Evolutionary conservation across 192 early-diverging fungal genomes (phyloP).

Genomic region (Umbelopsis sp.): DNA sequence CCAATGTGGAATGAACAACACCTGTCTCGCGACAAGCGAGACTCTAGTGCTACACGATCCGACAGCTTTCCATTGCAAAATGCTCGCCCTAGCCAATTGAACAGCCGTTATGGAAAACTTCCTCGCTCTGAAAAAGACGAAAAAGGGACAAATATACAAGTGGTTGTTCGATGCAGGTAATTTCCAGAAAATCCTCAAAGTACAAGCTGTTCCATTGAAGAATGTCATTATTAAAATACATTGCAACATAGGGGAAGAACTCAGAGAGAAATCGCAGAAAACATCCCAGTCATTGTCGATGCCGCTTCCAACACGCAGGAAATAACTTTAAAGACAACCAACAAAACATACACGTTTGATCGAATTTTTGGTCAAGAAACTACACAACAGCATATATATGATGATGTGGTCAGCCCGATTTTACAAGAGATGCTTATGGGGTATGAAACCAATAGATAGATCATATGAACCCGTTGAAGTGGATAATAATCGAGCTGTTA

Average conservation of each 20-base stretch:
- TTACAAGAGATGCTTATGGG: slow-evolving; percentile 73
- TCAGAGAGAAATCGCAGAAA: slow-evolving; percentile 67
- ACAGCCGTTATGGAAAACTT: not conserved
- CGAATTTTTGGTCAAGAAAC: slow-evolving; percentile 81
- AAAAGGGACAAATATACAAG: slow-evolving; percentile 82
- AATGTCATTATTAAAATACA: too few relatives aligned
- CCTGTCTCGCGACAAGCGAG: slow-evolving; percentile 6
- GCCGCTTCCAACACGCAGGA: slow-evolving; percentile 60
- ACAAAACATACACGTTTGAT: slow-evolving; percentile 87
- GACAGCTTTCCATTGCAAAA: slow-evolving; percentile 4
- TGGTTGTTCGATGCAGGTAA: slow-evolving; percentile 77
- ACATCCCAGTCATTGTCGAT: slow-evolving; percentile 60
- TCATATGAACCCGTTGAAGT: not conserved
- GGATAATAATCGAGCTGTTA: not conserved
- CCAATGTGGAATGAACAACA: not conserved
- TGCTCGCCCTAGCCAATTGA: not conserved
- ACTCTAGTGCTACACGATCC: not conserved
- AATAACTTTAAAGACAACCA: slow-evolving; percentile 54
- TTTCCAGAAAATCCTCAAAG: too few relatives aligned
- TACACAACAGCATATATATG: slow-evolving; percentile 79
- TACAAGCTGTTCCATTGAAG: too few relatives aligned
- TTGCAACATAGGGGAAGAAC: slow-evolving; percentile 36
- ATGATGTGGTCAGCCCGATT: slow-evolving; percentile 77
- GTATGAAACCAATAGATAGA: not conserved
- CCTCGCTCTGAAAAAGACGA: slow-evolving; percentile 11